Conservation (phyloP, 2,329 filamentous ascomycete genomes). For the Aspergillus neotritici region DNA sequence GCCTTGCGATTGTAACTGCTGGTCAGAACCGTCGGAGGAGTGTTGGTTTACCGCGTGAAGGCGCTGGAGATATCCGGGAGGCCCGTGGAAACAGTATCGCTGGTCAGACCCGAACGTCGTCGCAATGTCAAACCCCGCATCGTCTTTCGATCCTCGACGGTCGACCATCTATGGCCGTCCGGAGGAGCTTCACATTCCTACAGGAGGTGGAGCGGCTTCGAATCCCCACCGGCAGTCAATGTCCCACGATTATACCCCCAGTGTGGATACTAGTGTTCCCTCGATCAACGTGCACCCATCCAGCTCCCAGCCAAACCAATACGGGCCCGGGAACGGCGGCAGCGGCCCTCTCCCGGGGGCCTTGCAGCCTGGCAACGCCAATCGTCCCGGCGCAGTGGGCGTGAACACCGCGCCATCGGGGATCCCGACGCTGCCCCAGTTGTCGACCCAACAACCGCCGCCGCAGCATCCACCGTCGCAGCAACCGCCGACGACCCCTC, state of each 20-base stretch:
- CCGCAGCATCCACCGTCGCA: conserved; percentile 9
- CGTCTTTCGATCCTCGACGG: conserved; percentile 49
- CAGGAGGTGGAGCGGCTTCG: conserved; percentile 34
- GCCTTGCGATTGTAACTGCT: too few relatives aligned
- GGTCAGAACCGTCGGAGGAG: too few relatives aligned
- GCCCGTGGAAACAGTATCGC: background rate
- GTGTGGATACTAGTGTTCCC: conserved; percentile 47
- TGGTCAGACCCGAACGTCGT: conserved; percentile 10
- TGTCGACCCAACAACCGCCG: conserved; percentile 30
- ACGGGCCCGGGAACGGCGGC: conserved; percentile 36
- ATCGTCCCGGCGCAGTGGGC: conserved; percentile 49
- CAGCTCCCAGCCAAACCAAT: conserved; percentile 46
- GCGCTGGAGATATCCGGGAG: too few relatives aligned
- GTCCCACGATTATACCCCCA: conserved; percentile 45
- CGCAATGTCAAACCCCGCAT: conserved; percentile 41
- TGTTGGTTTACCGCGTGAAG: too few relatives aligned
- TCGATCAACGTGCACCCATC: conserved; percentile 58
- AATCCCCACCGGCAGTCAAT: conserved; percentile 37
- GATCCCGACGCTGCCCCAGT: conserved; percentile 52
- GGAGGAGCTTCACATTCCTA: conserved; percentile 53
- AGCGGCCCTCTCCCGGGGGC: conserved; percentile 51
- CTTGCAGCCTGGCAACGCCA: conserved; percentile 51
- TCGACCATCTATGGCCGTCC: conserved; percentile 44
- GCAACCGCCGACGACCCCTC: conserved; percentile 47
- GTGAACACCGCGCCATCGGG: conserved; percentile 53